Conservation (phyloP, 1,284 basidiomycete species). For the Pseudozyma pruni region DNA sequence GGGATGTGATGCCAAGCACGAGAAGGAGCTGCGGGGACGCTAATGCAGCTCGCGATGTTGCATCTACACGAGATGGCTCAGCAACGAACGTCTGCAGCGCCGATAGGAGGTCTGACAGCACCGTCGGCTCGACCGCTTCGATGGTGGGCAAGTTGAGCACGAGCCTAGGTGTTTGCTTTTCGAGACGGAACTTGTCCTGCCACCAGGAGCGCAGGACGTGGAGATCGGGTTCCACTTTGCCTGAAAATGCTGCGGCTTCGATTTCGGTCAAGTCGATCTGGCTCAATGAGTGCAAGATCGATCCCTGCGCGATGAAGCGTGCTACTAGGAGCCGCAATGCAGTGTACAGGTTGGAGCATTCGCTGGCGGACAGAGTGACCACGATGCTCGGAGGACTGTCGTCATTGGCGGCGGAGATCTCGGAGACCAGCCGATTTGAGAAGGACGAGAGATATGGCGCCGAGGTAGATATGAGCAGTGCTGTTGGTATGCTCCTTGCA, state of each 20-base stretch:
- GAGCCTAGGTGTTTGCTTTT: slow-evolving; percentile 2
- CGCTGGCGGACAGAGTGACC: slow-evolving; percentile 41
- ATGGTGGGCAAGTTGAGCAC: slow-evolving; percentile 42
- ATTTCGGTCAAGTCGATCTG: slow-evolving; percentile 9
- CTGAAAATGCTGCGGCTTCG: slow-evolving; percentile 33
- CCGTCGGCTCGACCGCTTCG: slow-evolving; percentile 42
- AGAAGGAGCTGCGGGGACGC: slow-evolving; percentile 31
- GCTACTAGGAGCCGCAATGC: slow-evolving; percentile 43
- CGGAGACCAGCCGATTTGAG: slow-evolving; percentile 33
- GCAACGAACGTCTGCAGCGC: slow-evolving; percentile 42
- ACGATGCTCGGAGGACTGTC: slow-evolving; percentile 17
- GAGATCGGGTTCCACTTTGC: slow-evolving; percentile 39
- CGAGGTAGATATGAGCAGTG: slow-evolving; percentile 42
- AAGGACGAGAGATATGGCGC: slow-evolving; percentile 40
- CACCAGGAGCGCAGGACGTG: slow-evolving; percentile 35
- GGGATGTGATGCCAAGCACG: slow-evolving; percentile 45
- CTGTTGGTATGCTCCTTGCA: slow-evolving; percentile 39
- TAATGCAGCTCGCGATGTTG: neutral
- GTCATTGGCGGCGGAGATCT: slow-evolving; percentile 22
- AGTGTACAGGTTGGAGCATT: slow-evolving; percentile 42
- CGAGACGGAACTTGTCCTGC: slow-evolving; percentile 16
- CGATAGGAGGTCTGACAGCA: slow-evolving; percentile 42
- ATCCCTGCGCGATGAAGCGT: slow-evolving; percentile 42
- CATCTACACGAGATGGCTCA: slow-evolving; percentile 1
- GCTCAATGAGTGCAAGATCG: neutral